Percentiles rank a stretch among this genome's conserved stretches.
Evolutionary conservation across 202 grass and related monocot species (phyloP).

Genomic region (Panicum virgatum): DNA sequence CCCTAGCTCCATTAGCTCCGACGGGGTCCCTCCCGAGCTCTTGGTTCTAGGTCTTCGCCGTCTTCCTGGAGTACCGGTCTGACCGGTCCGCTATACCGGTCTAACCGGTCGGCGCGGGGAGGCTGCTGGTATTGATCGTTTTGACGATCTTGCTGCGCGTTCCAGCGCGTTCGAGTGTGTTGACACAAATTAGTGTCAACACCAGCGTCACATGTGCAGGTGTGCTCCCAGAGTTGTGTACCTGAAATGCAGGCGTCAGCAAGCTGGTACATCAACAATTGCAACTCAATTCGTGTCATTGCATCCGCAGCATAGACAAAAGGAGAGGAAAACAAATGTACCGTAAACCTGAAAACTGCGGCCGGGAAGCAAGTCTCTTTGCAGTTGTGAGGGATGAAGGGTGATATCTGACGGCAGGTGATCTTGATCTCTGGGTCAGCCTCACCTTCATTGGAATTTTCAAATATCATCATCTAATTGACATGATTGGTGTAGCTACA

Average conservation of each 20-base stretch:
- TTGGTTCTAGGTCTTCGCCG: too few relatives aligned
- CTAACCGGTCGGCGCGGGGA: too few relatives aligned
- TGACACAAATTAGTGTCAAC: too few relatives aligned
- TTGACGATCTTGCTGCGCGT: too few relatives aligned
- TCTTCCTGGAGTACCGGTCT: too few relatives aligned
- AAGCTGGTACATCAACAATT: neutral
- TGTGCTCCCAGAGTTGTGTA: constrained; percentile 66
- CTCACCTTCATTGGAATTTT: constrained; percentile 50
- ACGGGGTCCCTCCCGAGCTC: too few relatives aligned
- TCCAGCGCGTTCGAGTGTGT: too few relatives aligned
- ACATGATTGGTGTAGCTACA: neutral
- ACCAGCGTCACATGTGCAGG: constrained; percentile 77
- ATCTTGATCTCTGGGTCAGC: constrained; percentile 89
- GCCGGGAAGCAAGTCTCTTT: constrained; percentile 71
- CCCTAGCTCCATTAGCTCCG: too few relatives aligned
- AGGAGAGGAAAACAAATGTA: constrained; percentile 16
- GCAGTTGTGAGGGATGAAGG: constrained; percentile 92
- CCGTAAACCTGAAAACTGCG: constrained; percentile 79
- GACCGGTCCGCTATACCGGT: too few relatives aligned
- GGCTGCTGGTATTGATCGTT: too few relatives aligned
- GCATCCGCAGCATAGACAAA: neutral
- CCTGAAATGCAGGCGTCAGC: constrained; percentile 40
- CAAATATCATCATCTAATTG: neutral
- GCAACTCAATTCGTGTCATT: neutral
- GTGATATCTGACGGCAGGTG: constrained; percentile 86